These are phyloP conservation scores for Ustilago cynodontis DNA, from an alignment of 1,284 basidiomycete species.

Conservation along the genomic window DNA sequence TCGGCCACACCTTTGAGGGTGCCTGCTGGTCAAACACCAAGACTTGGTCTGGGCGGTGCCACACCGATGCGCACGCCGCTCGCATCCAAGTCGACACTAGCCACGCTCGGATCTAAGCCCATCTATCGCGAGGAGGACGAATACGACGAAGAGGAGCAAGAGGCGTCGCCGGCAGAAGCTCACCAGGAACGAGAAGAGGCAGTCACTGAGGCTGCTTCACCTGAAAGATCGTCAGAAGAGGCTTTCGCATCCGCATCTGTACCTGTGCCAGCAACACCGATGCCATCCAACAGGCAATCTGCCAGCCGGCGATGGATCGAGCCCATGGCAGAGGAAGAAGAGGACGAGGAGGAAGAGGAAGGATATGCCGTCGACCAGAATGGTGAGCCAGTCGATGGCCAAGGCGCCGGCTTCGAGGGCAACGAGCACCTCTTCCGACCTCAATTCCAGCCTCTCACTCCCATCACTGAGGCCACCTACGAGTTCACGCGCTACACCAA, in stretches of 20 bases:
- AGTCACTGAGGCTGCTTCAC: neutral
- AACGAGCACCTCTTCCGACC: conserved; percentile 39
- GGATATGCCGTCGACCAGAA: conserved; percentile 30
- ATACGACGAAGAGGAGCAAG: conserved; percentile 47
- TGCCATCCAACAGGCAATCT: conserved; percentile 37
- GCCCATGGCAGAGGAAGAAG: conserved; percentile 45
- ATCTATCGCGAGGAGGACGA: conserved; percentile 53
- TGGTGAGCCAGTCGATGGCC: conserved; percentile 20
- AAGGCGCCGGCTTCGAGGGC: conserved; percentile 22
- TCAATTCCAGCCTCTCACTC: conserved; percentile 61
- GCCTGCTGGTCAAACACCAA: conserved; percentile 15
- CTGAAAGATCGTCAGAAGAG: neutral
- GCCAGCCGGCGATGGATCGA: conserved; percentile 52
- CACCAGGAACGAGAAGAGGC: conserved; percentile 1
- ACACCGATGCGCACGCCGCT: conserved; percentile 53
- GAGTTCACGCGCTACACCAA: conserved; percentile 62
- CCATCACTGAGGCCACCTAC: conserved; percentile 64
- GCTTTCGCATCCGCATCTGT: neutral
- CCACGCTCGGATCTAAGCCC: conserved; percentile 30
- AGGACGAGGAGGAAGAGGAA: conserved; percentile 49
- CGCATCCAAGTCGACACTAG: conserved; percentile 22
- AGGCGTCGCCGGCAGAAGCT: neutral
- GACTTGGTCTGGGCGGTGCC: conserved; percentile 30
- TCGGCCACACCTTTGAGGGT: conserved; percentile 45
- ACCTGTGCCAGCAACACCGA: conserved; percentile 44